Base-by-base conservation (phyloP, 306 rosid genomes). In the Pterocarpus santalinus region DNA sequence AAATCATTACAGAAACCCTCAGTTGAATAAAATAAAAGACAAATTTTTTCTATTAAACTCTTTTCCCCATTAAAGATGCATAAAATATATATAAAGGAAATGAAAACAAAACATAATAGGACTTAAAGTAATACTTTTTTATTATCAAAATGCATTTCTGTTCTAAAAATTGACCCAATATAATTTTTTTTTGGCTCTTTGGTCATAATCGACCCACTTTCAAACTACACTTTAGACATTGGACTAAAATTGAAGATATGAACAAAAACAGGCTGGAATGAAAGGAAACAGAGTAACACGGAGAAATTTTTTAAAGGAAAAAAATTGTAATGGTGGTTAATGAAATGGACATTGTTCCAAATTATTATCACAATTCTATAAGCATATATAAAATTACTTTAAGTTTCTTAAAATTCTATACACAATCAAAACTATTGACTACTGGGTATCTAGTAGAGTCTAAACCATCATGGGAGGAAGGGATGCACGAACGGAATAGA, bases 261-360 rank as follows among this genome's bases (percentile, higher is more conserved):
- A 67, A 67, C 72, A 22, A 22, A 22, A 0, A 79, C 87, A 84
- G 80, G 78, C 87, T 84, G 87, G 74, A 81, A 74, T 68, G 84
- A 36, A 61, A 68, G 68, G 61, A 73, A 79, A 79, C 52, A 38
- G 44, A 46, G 66, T 72, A 78, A 72, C 80, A 34, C 43, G 47
- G 47, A 78, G 55, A 77, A 71, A 52, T 65, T 73, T 64, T 65
- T 73, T 38, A 46, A 73, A 41, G 34, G n/a, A n/a, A 36, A 72
- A 66, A 67, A 55, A 51, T 65, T 28, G 38, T 7, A 41, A 49
- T 33, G 81, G 69, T 74, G 57, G 81, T 79, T 73, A 68, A 68
- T 63, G 77, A 74, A 79, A 74, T 69, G 34, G 55, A 49, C 84
- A 51, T 51, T 41, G 55, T 52, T 61, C 69, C 69, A 79, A 74